These are phyloP conservation scores for Puccinia triticina DNA, from an alignment of 1,284 basidiomycete species.

Conservation along the genomic window DNA sequence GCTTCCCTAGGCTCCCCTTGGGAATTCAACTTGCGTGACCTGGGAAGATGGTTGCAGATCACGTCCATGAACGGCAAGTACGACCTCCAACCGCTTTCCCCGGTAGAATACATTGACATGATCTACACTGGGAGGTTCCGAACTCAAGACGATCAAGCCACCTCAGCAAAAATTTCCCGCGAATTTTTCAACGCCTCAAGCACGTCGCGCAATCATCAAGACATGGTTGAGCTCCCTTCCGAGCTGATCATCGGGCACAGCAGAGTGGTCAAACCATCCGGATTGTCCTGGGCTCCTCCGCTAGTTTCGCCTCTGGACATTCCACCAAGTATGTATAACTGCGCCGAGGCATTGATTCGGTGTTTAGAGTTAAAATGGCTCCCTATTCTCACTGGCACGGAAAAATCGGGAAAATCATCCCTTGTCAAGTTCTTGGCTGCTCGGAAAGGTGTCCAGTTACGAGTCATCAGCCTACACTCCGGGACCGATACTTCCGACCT, in stretches of 20 bases:
- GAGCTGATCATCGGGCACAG: constrained; percentile 41
- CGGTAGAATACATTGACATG: constrained; percentile 69
- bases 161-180: constrained; percentile 70
- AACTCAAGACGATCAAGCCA: constrained; percentile 68
- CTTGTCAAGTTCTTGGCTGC: constrained; percentile 74
- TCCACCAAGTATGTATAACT: constrained; percentile 33
- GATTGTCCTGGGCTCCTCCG: not conserved
- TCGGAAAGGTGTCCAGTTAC: constrained; percentile 70
- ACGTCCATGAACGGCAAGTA: constrained; percentile 62
- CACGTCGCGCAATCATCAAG: constrained; percentile 57
- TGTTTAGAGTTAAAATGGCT: constrained; percentile 82
- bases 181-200: constrained; percentile 65
- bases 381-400: constrained; percentile 79
- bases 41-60: constrained; percentile 77
- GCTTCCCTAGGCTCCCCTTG: constrained; percentile 86
- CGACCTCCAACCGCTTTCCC: constrained; percentile 63
- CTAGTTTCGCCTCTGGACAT: constrained; percentile 26
- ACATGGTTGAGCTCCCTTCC: constrained; percentile 54
- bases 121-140: constrained; percentile 88
- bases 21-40: constrained; percentile 98
- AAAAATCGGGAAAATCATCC: constrained; percentile 77
- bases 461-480: constrained; percentile 78
- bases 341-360: constrained; percentile 75
- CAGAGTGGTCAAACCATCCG: constrained; percentile 26
- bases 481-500: constrained; percentile 93